phyloP scores from a whole-genome alignment of 2,329 filamentous ascomycete genomes.

The Arthrobotrys iridis region DNA sequence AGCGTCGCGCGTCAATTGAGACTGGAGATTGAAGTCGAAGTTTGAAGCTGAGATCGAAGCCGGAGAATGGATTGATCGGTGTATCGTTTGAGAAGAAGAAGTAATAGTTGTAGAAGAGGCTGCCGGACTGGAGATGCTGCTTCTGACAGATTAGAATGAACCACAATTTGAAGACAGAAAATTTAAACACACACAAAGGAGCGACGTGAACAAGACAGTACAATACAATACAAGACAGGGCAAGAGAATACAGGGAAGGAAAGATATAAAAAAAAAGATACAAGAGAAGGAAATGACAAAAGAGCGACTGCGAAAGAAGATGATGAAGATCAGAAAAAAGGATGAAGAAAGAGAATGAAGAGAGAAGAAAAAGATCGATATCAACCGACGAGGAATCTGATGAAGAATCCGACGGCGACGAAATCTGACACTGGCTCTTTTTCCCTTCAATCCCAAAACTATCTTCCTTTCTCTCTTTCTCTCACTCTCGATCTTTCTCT shows the following conservation, averaged over 20 bases:
- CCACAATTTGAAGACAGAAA: background rate
- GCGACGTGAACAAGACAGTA: constrained; percentile 19
- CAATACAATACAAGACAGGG: constrained; percentile 2
- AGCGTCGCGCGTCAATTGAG: too few relatives aligned
- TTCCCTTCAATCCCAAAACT: background rate
- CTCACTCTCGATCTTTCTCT: constrained; percentile 6
- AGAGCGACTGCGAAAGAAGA: constrained; percentile 18
- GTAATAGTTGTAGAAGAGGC: background rate
- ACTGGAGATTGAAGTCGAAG: background rate
- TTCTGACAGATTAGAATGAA: constrained; percentile 5
- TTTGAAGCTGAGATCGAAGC: background rate
- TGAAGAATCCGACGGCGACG: background rate
- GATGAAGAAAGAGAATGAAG: background rate
- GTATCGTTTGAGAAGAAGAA: background rate
- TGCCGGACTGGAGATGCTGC: background rate
- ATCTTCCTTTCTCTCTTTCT: constrained; percentile 11
- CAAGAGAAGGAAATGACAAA: constrained; percentile 13
- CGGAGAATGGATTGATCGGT: background rate
- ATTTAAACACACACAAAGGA: background rate
- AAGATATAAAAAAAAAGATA: constrained; percentile 31
- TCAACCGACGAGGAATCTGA: constrained; percentile 7
- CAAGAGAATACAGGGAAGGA: constrained; percentile 6
- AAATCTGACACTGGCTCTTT: background rate
- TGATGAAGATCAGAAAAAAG: background rate
- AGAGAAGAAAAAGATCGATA: constrained; percentile 5